Conservation (phyloP, 352 stramenopile genomes). For the Paralagenidium karlingii region DNA sequence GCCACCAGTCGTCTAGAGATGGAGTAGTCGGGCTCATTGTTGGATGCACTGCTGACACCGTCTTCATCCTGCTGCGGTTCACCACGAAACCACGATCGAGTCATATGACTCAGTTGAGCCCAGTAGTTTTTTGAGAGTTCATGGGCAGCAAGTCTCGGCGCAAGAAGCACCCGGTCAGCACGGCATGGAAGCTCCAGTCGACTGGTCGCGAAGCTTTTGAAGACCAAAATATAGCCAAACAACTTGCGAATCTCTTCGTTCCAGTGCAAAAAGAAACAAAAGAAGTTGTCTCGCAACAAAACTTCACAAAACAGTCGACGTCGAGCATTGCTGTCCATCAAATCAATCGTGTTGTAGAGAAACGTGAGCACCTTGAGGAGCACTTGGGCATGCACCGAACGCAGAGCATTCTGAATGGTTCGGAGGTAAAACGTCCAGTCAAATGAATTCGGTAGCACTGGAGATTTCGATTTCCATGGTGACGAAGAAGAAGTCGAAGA, state of each 20-base stretch:
- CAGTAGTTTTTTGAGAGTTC: slow-evolving; percentile 28
- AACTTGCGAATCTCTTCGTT: slow-evolving; percentile 86
- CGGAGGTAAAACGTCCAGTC: slow-evolving; percentile 59
- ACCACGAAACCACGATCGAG: slow-evolving; percentile 39
- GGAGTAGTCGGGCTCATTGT: slow-evolving; percentile 24
- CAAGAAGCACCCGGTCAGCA: slow-evolving; percentile 63
- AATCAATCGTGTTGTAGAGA: slow-evolving; percentile 75
- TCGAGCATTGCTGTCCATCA: slow-evolving; percentile 18
- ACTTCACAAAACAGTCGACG: slow-evolving; percentile 59
- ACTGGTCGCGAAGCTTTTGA: slow-evolving; percentile 66
- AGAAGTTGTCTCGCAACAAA: slow-evolving; percentile 79
- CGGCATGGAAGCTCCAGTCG: slow-evolving; percentile 59
- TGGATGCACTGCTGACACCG: slow-evolving; percentile 3
- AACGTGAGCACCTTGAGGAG: slow-evolving; percentile 79
- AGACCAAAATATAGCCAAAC: slow-evolving; percentile 75
- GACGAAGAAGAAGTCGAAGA: no score
- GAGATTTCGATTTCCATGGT: not conserved
- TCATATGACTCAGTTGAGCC: slow-evolving; percentile 58
- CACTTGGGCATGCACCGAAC: slow-evolving; percentile 71
- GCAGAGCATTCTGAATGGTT: slow-evolving; percentile 52
- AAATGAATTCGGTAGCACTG: slow-evolving; percentile 15
- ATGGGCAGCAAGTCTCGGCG: slow-evolving; percentile 45
- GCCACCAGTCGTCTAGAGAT: slow-evolving; percentile 34
- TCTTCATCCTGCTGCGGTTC: not conserved
- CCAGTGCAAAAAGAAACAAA: slow-evolving; percentile 78